Evolutionary conservation across 73 alveolate genomes (phyloP), one percentile per base, ranked within the genome.

Genomic region (Tetrahymena malaccensis): DNA sequence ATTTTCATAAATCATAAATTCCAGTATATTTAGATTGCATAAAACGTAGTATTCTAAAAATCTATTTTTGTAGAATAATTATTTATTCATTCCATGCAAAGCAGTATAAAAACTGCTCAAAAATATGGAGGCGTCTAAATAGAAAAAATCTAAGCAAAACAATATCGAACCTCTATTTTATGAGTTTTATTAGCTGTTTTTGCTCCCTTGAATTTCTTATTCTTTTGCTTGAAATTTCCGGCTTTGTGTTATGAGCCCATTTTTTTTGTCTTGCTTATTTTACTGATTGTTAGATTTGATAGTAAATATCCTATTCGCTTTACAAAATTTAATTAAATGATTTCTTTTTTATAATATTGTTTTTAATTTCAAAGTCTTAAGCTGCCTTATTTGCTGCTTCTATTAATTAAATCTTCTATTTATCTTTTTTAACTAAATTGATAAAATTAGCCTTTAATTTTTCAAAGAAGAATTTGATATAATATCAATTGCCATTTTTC

Each of bases 141-240:
- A 89, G 25, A 85, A 43, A n/a, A 58, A 33, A 22, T 85, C 84
- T 57, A 43, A 43, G 37, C 55, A 85, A 55, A 85, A 35, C 44
- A 44, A 50, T 21, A 35, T 25, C 37, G 43, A 55, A 35, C 57
- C 85, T 93, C 43, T 27, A 55, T 95, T 55, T 34, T 95, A 85
- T 50, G 97, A 35, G 93, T 93, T 95, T 19, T 94, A 34, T 43
- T 95, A 55, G 31, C 94, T 43, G 55, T 95, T 31, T 70, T 70
- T 27, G 89, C 97, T 13, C 97, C 97, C 44, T 95, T 95, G 95
- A 95, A 95, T 89, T 93, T 50, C 95, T 95, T 95, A 55, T 95
- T 95, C 93, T 93, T 95, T 93, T 95, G 93, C 85, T 95, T 93
- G 33, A 43, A 93, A 43, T 35, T 34, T 19, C 85, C 85, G 3